phyloP scores from a whole-genome alignment of 805 yeast genomes.

The Debaryomyces prosopidis region DNA sequence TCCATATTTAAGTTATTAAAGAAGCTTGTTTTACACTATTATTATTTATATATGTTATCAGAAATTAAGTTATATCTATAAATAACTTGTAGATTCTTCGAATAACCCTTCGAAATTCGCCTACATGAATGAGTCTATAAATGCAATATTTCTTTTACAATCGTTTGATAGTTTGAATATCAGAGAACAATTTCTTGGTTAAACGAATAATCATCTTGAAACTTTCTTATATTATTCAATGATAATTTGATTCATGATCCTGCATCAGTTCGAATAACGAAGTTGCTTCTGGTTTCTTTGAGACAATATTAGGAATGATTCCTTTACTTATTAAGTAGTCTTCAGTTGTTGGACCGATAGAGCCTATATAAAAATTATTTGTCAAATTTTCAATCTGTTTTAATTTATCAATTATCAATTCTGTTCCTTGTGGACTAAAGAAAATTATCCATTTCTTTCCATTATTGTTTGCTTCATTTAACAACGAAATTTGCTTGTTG shows the following conservation, averaged over 20 bases:
- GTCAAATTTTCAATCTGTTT: slow-evolving; percentile 6
- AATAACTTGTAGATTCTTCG: too few relatives aligned
- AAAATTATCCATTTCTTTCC: slow-evolving; percentile 69
- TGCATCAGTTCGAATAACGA: slow-evolving; percentile 45
- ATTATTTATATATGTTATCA: too few relatives aligned
- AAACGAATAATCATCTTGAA: too few relatives aligned
- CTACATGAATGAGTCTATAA: too few relatives aligned
- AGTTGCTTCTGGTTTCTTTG: slow-evolving; percentile 70
- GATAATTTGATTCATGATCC: slow-evolving; percentile 13
- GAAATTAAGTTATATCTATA: too few relatives aligned
- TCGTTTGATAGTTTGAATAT: too few relatives aligned
- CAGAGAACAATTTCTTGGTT: too few relatives aligned
- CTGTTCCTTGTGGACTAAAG: slow-evolving; percentile 90
- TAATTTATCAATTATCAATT: slow-evolving; percentile 51
- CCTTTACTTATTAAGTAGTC: slow-evolving; percentile 54
- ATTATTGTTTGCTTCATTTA: slow-evolving; percentile 7
- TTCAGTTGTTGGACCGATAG: slow-evolving; percentile 93
- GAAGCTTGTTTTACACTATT: too few relatives aligned
- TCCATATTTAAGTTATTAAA: too few relatives aligned
- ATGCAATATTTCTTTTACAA: too few relatives aligned
- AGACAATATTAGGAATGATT: slow-evolving; percentile 60
- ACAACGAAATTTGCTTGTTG: slow-evolving; percentile 3
- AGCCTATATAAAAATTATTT: slow-evolving; percentile 53
- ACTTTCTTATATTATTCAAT: too few relatives aligned
- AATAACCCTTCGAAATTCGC: too few relatives aligned